Conservation (phyloP, 768 basidiomycete species). For the Glaciozyma antarctica region DNA sequence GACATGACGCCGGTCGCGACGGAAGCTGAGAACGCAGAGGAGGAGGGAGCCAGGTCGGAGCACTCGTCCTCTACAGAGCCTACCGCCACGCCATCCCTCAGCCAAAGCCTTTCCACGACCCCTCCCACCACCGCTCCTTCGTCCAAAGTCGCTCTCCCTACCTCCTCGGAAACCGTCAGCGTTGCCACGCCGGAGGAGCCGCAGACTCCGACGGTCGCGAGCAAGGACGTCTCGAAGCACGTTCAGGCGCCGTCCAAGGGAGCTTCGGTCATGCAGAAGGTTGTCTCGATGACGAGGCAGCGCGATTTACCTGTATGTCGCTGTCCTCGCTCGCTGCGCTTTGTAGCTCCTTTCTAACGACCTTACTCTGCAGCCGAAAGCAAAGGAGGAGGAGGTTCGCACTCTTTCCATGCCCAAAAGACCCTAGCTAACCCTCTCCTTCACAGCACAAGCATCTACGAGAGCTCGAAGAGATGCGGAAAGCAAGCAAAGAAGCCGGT, state of each 20-base stretch:
- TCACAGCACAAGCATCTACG: constrained; percentile 57
- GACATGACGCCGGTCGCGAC: too few species aligned
- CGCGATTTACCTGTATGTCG: constrained; percentile 53
- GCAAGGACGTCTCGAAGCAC: background rate
- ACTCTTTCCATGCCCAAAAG: background rate
- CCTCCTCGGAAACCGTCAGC: background rate
- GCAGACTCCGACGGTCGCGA: background rate
- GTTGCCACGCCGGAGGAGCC: background rate
- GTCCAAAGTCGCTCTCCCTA: constrained; percentile 2
- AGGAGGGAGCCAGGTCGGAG: background rate
- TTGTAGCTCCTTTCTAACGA: background rate
- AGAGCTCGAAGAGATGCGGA: constrained; percentile 84
- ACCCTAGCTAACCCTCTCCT: background rate
- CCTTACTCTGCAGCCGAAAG: background rate
- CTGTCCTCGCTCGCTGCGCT: background rate
- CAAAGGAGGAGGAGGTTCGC: constrained; percentile 1
- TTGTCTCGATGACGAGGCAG: constrained; percentile 75
- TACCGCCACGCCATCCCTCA: background rate
- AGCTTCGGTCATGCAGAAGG: constrained; percentile 58
- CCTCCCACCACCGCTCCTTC: background rate
- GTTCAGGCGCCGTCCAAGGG: background rate
- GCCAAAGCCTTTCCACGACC: background rate
- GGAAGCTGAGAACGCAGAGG: background rate
- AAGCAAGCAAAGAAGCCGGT: constrained; percentile 65
- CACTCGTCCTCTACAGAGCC: too few species aligned